Conservation (phyloP, 208 protist genomes). For the Kentomonas sorsogonicus region DNA sequence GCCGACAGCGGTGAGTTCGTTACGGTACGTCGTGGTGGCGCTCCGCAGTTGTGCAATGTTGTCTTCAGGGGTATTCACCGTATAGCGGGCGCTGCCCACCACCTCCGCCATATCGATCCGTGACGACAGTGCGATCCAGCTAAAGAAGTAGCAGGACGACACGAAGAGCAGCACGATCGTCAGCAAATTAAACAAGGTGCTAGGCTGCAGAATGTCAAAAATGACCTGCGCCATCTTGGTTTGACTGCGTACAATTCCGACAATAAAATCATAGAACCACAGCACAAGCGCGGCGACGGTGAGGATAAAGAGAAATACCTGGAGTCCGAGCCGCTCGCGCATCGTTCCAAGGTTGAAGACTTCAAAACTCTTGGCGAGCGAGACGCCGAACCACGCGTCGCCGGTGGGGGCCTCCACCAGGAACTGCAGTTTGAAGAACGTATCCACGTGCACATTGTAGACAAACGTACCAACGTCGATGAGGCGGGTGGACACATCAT, state of each 20-base stretch:
- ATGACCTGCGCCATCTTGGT: too few relatives aligned
- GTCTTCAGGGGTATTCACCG: too few relatives aligned
- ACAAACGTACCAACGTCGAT: conserved; percentile 18
- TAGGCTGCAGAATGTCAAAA: background rate
- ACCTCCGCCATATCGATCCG: conserved; percentile 5
- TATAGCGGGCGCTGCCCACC: conserved; percentile 19
- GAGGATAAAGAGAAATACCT: conserved; percentile 15
- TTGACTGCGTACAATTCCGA: too few relatives aligned
- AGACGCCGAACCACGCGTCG: conserved; percentile 16
- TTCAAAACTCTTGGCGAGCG: conserved; percentile 1
- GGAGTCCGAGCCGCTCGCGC: conserved; percentile 4
- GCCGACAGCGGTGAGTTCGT: too few relatives aligned
- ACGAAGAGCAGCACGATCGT: background rate
- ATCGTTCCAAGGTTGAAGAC: conserved; percentile 18
- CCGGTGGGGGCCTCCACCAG: conserved; percentile 13
- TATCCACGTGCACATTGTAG: conserved; percentile 29
- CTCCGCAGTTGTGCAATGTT: too few relatives aligned
- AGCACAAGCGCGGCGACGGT: background rate
- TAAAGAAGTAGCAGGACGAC: conserved; percentile 9
- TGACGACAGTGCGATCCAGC: conserved; percentile 10
- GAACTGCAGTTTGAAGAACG: conserved; percentile 14
- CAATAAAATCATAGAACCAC: background rate
- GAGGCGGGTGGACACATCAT: conserved; percentile 25
- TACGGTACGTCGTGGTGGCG: too few relatives aligned
- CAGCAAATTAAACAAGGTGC: background rate